Evolutionary conservation across 1,284 basidiomycete species (phyloP).

Genomic region (Sanghuangporus baumii): DNA sequence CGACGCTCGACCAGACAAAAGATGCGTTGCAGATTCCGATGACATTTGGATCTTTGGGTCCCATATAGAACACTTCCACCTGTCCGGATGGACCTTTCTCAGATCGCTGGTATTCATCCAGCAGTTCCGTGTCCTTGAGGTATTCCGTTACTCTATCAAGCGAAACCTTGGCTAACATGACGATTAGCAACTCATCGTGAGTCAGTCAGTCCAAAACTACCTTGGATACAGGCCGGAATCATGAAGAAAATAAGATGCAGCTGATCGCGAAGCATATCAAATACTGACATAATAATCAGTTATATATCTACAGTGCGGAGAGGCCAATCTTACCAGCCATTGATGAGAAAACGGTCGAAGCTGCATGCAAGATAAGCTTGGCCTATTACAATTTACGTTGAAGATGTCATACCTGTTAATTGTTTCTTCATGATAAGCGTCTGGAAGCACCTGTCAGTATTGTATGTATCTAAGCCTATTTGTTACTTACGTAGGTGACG

Average conservation of each 20-base stretch:
- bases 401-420: constrained; percentile 29
- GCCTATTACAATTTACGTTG: neutral
- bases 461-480: neutral
- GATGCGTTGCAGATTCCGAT: constrained; percentile 38
- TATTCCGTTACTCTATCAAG: constrained; percentile 43
- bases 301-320: neutral
- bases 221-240: constrained; percentile 30
- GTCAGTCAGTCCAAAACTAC: constrained; percentile 22
- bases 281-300: constrained; percentile 22
- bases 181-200: constrained; percentile 25
- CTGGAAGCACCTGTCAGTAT: constrained; percentile 9
- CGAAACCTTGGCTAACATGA: constrained; percentile 38
- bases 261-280: constrained; percentile 33
- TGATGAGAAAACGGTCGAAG: constrained; percentile 35
- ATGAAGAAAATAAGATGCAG: constrained; percentile 29
- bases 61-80: constrained; percentile 18
- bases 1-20: constrained; percentile 35
- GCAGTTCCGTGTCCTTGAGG: constrained; percentile 38
- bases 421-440: constrained; percentile 38
- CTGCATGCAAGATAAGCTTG: constrained; percentile 18
- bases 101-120: constrained; percentile 36
- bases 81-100: constrained; percentile 25
- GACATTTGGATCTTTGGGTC: constrained; percentile 22
- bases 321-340: constrained; percentile 28
- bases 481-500: constrained; percentile 31